Conservation (phyloP, 2,329 filamentous ascomycete species). For the Colletotrichum spinosum region DNA sequence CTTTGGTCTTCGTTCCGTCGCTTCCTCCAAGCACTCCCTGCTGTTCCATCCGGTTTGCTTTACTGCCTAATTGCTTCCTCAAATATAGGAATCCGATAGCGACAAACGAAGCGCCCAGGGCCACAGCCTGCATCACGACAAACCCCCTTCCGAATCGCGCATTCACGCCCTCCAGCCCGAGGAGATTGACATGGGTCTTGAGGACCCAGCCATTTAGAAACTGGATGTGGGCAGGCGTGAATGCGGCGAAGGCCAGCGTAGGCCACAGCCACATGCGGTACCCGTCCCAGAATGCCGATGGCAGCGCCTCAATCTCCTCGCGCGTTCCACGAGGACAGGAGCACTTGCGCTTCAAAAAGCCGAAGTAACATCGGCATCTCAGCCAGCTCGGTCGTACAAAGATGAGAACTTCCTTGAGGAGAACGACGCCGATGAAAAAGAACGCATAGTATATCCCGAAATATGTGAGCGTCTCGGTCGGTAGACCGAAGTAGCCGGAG, state of each 20-base stretch:
- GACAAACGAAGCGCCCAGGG: background rate
- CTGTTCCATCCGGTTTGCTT: conserved; percentile 31
- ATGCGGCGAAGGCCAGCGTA: conserved; percentile 5
- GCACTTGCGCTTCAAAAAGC: conserved; percentile 26
- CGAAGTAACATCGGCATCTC: conserved; percentile 34
- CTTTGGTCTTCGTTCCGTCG: background rate
- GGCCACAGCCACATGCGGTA: conserved; percentile 32
- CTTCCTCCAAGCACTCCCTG: conserved; percentile 16
- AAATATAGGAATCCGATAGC: conserved; percentile 15
- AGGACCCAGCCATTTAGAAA: conserved; percentile 20
- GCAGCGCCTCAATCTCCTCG: conserved; percentile 32
- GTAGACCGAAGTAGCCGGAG: background rate
- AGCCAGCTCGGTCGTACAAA: conserved; percentile 27
- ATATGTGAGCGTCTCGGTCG: background rate
- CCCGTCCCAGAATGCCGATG: conserved; percentile 33
- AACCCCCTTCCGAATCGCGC: conserved; percentile 25
- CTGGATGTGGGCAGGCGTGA: background rate
- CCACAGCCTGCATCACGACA: background rate
- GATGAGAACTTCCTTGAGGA: conserved; percentile 15
- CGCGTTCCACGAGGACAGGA: conserved; percentile 36
- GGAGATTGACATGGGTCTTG: conserved; percentile 5
- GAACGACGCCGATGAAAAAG: background rate
- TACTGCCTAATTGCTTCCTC: conserved; percentile 6
- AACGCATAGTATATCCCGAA: conserved; percentile 7
- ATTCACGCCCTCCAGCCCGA: background rate